Evolutionary conservation across 176 grass and related monocot species (phyloP), one percentile per base, ranked within the genome.

Genomic region (Oryza meridionalis): DNA sequence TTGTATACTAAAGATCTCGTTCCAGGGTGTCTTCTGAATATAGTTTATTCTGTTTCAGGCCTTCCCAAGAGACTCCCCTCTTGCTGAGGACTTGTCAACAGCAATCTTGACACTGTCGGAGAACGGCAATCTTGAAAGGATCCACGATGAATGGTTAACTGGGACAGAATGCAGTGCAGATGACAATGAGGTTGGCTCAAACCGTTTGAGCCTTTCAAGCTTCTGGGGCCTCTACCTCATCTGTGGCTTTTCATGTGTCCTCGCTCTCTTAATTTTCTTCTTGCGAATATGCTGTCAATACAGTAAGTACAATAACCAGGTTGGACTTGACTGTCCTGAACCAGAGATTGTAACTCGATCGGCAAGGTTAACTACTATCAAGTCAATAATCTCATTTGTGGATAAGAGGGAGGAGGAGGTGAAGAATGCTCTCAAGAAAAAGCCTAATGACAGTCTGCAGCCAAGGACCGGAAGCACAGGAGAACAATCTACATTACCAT

Each of bases 331-430:
- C 32, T 79, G 49, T 71, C 31, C 50, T 4, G 89, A 87, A 55
- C 67, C 86, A 7, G 84, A 84, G 70, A 38, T 87, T 46, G 84
- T 89, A 29, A 92, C 66, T 81, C 89, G 85, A 19, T 78, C 86
- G 44, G 65, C 69, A 65, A 80, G 93, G 61, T 67, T 96, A 85
- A 86, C 77, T 70, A 92, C 70, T 72, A 94, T 99, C 77, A 99
- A 89, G 76, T 85, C 85, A 27, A 35, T 96, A 49, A 80, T 99
- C 21, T 87, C 93, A 74, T 99, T 99, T 79, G 86, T 94, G 9
- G 91, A 94, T 85, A 96, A 86, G 85, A 99, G 91, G 84, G 96
- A 96, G 76, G 93, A 92, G 45, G 96, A 96, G 32, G 84, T 99
- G 77, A 94, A 92, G 80, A 89, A 79, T 44, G 87, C 77, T 49